These are phyloP conservation scores for Termitomyces sp. DNA, from an alignment of 768 basidiomycete species.

Conservation along the genomic window DNA sequence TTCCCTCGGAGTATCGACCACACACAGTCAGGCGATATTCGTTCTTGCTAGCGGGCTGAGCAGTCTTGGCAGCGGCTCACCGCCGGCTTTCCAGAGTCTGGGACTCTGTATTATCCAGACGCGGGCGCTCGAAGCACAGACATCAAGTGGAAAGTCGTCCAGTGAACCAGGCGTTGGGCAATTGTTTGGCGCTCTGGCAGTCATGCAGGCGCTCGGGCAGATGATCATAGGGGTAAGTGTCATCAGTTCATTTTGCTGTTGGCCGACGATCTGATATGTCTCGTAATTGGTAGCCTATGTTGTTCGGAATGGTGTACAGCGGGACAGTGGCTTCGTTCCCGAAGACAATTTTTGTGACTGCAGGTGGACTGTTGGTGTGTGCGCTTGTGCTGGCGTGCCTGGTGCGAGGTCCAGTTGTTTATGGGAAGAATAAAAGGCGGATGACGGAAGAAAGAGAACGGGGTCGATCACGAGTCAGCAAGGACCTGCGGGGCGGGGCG, in stretches of 20 bases:
- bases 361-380: slow-evolving; percentile 44
- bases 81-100: slow-evolving; percentile 70
- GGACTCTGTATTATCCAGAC: slow-evolving; percentile 61
- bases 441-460: slow-evolving; percentile 29
- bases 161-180: slow-evolving; percentile 40
- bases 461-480: slow-evolving; percentile 45
- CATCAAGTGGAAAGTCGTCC: slow-evolving; percentile 5
- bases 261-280: not conserved
- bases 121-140: slow-evolving; percentile 29
- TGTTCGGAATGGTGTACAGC: slow-evolving; percentile 73
- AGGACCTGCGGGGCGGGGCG: slow-evolving; percentile 42
- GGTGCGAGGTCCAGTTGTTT: slow-evolving; percentile 37
- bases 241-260: slow-evolving; percentile 3
- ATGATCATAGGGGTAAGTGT: slow-evolving; percentile 56
- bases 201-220: slow-evolving; percentile 66
- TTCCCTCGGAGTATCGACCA: not conserved
- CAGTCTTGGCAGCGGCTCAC: slow-evolving; percentile 61
- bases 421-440: slow-evolving; percentile 17
- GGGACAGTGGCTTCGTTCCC: slow-evolving; percentile 65
- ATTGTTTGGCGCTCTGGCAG: slow-evolving; percentile 70
- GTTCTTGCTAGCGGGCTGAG: slow-evolving; percentile 56
- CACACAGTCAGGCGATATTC: slow-evolving; percentile 48
- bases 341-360: slow-evolving; percentile 64
- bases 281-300: slow-evolving; percentile 43
- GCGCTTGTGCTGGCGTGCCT: slow-evolving; percentile 33